Base-by-base conservation (phyloP, 345 rosid species). In the Acer negundo region DNA sequence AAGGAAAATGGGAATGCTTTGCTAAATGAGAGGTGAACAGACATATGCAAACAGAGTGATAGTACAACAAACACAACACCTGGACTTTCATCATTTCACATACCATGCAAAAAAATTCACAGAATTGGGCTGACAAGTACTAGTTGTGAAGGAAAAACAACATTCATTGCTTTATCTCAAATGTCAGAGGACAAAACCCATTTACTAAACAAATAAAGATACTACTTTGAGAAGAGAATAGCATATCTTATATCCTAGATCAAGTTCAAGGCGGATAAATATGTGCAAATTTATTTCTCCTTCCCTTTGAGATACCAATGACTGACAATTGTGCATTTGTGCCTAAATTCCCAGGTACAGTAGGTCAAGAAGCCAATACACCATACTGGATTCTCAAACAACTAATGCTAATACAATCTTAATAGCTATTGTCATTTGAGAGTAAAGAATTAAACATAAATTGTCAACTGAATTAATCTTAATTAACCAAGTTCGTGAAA, bases 401-500 rank as follows among this genome's bases (percentile, higher is more conserved):
- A 42, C 55, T 49, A 67, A 69, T 42, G 38, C 71, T 46, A 70
- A 12, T 71, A 56, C 55, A 61, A 17, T 67, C 62, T 61, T 17
- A 35, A 42, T 35, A 26, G 38, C 59, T 46, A 74, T 9, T 19
- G 11, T 12, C 47, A 67, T 26, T 49, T 44, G 7, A 47, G 42
- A 10, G 17, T 16, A 53, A 26, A 44, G 22, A 70, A 28, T 7
- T 72, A 47, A n/a, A 74, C 44, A 69, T 46, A 26, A 64, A 69
- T 2, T 9, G 13, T 59, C 23, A 76, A 40, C 17, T 23, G 26
- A 69, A 74, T 51, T 26, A 47, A 70, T 77, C 69, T 38, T 65
- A 24, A 62, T 65, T 17, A 61, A 40, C 23, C 44, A 66, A 31
- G 10, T 6, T 35, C 77, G 63, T 69, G 35, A 23, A 81, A 75